Conservation (phyloP, 2,329 filamentous ascomycete genomes). For the Ascochyta rabiei region DNA sequence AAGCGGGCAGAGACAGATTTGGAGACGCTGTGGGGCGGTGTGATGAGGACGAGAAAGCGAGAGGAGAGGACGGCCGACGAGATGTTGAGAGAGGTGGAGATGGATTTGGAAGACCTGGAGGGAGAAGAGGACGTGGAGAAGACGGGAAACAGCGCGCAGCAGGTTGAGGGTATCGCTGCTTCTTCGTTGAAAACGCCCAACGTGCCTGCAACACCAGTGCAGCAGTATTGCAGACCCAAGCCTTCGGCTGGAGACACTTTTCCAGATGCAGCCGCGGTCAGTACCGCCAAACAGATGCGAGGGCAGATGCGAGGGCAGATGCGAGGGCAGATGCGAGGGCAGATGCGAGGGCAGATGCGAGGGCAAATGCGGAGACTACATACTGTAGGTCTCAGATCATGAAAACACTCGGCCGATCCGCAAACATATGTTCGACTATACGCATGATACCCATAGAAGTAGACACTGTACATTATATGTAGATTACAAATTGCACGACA, state of each 20-base stretch:
- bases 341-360: slow-evolving; percentile 10
- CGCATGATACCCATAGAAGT: slow-evolving; percentile 12
- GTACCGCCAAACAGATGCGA: slow-evolving; percentile 8
- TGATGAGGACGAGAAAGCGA: slow-evolving; percentile 51
- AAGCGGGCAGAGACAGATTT: slow-evolving; percentile 71
- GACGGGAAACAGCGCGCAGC: neutral
- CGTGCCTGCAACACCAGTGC: slow-evolving; percentile 14
- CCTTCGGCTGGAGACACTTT: slow-evolving; percentile 36
- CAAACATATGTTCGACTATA: slow-evolving; percentile 3
- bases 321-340: slow-evolving; percentile 1
- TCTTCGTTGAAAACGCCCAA: neutral
- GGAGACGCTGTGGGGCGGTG: slow-evolving; percentile 66
- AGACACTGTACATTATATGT: slow-evolving; percentile 1
- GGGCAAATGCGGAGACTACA: slow-evolving; percentile 31
- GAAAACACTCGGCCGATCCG: neutral
- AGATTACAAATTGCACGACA: neutral
- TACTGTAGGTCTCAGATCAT: slow-evolving; percentile 29
- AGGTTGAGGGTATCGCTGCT: neutral
- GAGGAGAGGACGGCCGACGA: slow-evolving; percentile 45
- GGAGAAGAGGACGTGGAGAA: slow-evolving; percentile 18
- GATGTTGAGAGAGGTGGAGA: slow-evolving; percentile 30
- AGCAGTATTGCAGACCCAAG: slow-evolving; percentile 26
- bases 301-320: slow-evolving; percentile 25
- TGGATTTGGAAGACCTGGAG: slow-evolving; percentile 31
- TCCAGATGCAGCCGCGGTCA: slow-evolving; percentile 20